phyloP scores from a whole-genome alignment of 306 rosid species.

The Oemleria cerasiformis region DNA sequence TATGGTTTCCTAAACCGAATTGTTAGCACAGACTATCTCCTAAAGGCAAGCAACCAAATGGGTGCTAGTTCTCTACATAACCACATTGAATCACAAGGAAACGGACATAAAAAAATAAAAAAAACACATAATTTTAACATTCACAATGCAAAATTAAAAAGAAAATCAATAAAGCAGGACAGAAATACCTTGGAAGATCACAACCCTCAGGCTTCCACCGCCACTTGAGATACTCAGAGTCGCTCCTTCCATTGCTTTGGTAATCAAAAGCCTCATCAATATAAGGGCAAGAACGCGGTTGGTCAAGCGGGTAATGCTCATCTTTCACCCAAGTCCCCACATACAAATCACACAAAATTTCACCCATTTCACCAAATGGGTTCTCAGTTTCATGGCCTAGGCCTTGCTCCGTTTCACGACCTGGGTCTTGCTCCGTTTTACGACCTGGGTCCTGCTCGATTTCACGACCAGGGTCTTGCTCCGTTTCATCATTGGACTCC shows the following conservation, averaged over 20 bases:
- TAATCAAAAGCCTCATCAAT: conserved; percentile 91
- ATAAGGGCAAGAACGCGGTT: conserved; percentile 80
- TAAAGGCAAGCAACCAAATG: no score
- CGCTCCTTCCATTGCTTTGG: conserved; percentile 67
- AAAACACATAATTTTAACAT: background rate
- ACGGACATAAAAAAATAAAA: no score
- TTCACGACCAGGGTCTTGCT: background rate
- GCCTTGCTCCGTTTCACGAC: background rate
- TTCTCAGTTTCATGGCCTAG: conserved; percentile 1
- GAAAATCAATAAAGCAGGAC: background rate
- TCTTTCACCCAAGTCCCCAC: conserved; percentile 81
- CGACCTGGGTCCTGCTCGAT: conserved; percentile 4
- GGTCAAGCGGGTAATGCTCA: conserved; percentile 61
- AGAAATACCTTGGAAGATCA: conserved; percentile 76
- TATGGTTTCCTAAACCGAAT: no score
- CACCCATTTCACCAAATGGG: conserved; percentile 22
- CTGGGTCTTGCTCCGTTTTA: background rate
- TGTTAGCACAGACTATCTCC: no score
- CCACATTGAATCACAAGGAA: background rate
- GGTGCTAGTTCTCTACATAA: background rate
- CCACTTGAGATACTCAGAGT: conserved; percentile 69
- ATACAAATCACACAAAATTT: conserved; percentile 60
- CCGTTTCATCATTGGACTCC: conserved; percentile 13
- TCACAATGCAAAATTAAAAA: background rate
- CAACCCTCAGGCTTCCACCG: conserved; percentile 88